These are phyloP conservation scores for Skeletonema menzelii DNA, from an alignment of 108 stramenopile species.

Conservation along the genomic window DNA sequence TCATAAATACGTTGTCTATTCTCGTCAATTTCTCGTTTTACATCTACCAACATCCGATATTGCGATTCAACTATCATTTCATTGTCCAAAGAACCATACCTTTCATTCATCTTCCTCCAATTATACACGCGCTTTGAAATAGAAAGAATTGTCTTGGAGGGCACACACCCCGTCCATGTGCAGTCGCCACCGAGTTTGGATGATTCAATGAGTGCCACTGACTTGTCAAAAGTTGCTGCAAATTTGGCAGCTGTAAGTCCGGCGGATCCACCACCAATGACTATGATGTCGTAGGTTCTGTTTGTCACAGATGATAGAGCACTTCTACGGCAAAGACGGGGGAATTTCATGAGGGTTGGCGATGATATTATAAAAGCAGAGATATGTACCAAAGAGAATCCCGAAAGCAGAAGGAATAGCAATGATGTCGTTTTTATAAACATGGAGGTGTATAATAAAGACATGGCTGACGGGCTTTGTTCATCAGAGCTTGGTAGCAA, in stretches of 20 bases:
- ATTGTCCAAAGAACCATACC: not conserved
- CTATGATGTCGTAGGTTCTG: constrained; percentile 71
- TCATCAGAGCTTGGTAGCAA: no score
- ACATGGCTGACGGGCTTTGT: not conserved
- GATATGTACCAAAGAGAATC: not conserved
- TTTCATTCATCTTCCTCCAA: constrained; percentile 28
- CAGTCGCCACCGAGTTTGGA: constrained; percentile 82
- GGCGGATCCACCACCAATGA: constrained; percentile 74
- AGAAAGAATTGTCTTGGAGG: constrained; percentile 79
- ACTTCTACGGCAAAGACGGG: not conserved
- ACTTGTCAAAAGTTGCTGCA: constrained; percentile 68
- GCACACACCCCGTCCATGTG: constrained; percentile 88
- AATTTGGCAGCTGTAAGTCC: constrained; percentile 86
- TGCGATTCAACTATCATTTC: not conserved
- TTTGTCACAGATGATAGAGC: not conserved
- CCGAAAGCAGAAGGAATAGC: not conserved
- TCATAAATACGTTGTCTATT: constrained; percentile 55
- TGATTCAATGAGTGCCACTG: constrained; percentile 67
- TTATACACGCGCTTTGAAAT: constrained; percentile 59
- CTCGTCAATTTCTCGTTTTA: constrained; percentile 28
- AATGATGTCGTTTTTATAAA: not conserved
- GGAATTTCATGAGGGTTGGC: not conserved
- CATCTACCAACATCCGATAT: constrained; percentile 21
- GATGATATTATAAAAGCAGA: not conserved
- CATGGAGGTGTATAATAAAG: not conserved